phyloP scores from a whole-genome alignment of 441 rosid species.

The Adansonia grandidieri region DNA sequence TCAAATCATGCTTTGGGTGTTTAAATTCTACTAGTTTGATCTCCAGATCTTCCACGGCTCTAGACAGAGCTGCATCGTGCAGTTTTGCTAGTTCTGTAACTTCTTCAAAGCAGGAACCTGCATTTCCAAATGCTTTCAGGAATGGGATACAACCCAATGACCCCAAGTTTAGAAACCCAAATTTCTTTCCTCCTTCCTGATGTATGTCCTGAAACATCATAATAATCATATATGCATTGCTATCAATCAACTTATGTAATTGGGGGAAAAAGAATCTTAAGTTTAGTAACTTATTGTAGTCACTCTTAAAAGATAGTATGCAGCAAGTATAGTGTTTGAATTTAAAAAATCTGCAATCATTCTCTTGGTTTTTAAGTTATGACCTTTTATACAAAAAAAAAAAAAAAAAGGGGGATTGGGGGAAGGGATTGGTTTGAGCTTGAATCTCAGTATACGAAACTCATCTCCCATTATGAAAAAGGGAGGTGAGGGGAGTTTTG shows the following conservation, averaged over 20 bases:
- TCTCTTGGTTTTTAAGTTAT: too few relatives aligned
- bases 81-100: slow-evolving; percentile 45
- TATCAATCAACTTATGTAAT: not conserved
- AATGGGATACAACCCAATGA: slow-evolving; percentile 64
- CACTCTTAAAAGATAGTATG: too few relatives aligned
- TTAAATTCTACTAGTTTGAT: slow-evolving; percentile 48
- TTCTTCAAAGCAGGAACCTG: slow-evolving; percentile 48
- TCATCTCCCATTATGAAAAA: too few relatives aligned
- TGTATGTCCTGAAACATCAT: slow-evolving; percentile 50
- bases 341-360: too few relatives aligned
- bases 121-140: slow-evolving; percentile 32
- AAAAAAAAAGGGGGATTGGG: not conserved
- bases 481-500: not conserved
- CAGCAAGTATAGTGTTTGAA: too few relatives aligned
- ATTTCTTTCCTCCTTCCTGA: slow-evolving; percentile 64
- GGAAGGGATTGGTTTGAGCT: too few relatives aligned
- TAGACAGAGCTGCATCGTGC: slow-evolving; percentile 58
- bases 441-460: too few relatives aligned
- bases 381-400: too few relatives aligned
- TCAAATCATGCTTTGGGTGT: slow-evolving; percentile 49
- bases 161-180: slow-evolving; percentile 57
- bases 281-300: too few relatives aligned
- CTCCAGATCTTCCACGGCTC: slow-evolving; percentile 43
- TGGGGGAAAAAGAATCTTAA: too few relatives aligned
- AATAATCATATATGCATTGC: not conserved